phyloP scores from a whole-genome alignment of 192 early-diverging fungal genomes.

The Entophlyctis luteolus region DNA sequence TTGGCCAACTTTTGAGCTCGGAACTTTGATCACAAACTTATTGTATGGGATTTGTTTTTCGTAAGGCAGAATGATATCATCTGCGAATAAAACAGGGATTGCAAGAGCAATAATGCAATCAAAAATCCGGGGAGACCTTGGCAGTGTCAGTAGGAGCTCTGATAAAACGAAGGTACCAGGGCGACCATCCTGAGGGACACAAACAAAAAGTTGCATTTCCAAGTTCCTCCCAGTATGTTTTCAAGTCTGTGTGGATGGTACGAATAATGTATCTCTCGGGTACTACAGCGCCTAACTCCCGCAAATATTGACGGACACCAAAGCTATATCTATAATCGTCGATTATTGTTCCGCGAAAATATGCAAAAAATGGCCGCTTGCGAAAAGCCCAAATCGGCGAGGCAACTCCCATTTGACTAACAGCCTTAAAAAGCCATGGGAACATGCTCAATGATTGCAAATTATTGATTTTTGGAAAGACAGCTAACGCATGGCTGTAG shows the following conservation, averaged over 20 bases:
- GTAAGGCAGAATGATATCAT: constrained; percentile 28
- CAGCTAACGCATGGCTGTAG: not conserved
- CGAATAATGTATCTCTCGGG: constrained; percentile 18
- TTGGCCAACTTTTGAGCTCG: constrained; percentile 12
- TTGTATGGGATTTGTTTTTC: constrained; percentile 28
- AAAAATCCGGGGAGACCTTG: constrained; percentile 27
- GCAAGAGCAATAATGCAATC: constrained; percentile 29
- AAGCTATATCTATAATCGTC: constrained; percentile 25
- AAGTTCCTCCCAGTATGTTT: constrained; percentile 30
- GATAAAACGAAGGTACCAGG: constrained; percentile 17
- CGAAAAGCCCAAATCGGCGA: constrained; percentile 2
- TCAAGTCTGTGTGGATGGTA: constrained; percentile 1
- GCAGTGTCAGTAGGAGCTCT: not conserved
- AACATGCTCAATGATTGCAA: not conserved
- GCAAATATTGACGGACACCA: constrained; percentile 30
- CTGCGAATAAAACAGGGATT: constrained; percentile 32
- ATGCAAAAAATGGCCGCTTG: constrained; percentile 25
- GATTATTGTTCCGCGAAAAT: constrained; percentile 35
- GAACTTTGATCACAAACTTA: constrained; percentile 13
- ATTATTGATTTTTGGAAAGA: not conserved
- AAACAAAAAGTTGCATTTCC: constrained; percentile 29
- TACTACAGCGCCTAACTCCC: constrained; percentile 1
- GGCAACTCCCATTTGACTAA: too few relatives aligned
- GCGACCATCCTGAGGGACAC: constrained; percentile 30
- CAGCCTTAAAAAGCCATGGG: too few relatives aligned